phyloP scores from a whole-genome alignment of 805 yeast genomes.

The Ogataea henricii region DNA sequence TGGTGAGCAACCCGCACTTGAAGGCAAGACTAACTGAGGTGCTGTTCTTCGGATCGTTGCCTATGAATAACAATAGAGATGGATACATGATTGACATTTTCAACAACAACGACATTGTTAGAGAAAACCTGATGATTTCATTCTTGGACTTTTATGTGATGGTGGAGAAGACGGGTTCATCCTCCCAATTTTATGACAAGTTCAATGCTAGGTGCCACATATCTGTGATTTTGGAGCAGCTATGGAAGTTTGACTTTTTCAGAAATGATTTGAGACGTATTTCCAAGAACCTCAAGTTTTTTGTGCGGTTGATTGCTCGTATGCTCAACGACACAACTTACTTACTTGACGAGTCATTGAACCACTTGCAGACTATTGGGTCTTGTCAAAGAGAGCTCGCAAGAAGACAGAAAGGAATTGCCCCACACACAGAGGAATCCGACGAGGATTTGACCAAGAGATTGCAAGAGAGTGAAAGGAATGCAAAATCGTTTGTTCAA shows the following conservation, averaged over 20 bases:
- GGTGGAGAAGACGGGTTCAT: conserved; percentile 94
- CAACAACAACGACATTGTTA: conserved; percentile 61
- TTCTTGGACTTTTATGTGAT: conserved; percentile 88
- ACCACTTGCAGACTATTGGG: conserved; percentile 77
- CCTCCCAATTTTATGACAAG: conserved; percentile 94
- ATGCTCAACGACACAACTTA: conserved; percentile 94
- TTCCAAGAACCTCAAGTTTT: conserved; percentile 72
- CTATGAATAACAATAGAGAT: conserved; percentile 53
- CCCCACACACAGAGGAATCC: conserved; percentile 47
- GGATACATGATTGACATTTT: conserved; percentile 76
- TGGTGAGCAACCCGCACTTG: conserved; percentile 90
- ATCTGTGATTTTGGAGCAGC: conserved; percentile 74
- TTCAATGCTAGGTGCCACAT: conserved; percentile 89
- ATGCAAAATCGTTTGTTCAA: conserved; percentile 80
- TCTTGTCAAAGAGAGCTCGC: conserved; percentile 66
- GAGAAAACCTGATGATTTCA: conserved; percentile 72
- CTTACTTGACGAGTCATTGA: conserved; percentile 85
- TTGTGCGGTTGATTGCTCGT: conserved; percentile 89
- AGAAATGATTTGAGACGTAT: conserved; percentile 68
- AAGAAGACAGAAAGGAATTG: conserved; percentile 42
- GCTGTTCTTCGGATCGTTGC: conserved; percentile 71
- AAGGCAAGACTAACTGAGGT: conserved; percentile 83
- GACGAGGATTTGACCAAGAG: conserved; percentile 62
- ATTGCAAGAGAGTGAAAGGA: conserved; percentile 65
- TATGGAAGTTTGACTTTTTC: conserved; percentile 77